A percentile compares a stretch with the other conserved stretches of the same genome.
Evolutionary conservation across 768 basidiomycete species (phyloP).

Genomic region (Tylopilus felleus): DNA sequence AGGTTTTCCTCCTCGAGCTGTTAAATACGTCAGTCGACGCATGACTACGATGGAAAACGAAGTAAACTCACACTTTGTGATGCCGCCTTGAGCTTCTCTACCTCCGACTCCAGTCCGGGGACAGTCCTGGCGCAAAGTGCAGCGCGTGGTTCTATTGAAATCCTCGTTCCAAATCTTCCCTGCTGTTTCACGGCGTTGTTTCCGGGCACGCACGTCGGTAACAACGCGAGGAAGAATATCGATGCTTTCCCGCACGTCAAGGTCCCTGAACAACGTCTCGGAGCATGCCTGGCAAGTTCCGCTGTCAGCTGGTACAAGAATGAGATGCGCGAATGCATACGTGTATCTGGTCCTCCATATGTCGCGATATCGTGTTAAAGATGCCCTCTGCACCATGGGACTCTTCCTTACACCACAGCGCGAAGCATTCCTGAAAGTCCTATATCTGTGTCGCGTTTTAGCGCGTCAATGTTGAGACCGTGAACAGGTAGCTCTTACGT

Average conservation of each 20-base stretch:
- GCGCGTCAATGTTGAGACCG: background rate
- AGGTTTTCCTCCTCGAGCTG: conserved; percentile 61
- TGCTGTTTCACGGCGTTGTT: conserved; percentile 37
- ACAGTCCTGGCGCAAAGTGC: conserved; percentile 63
- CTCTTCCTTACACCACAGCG: conserved; percentile 64
- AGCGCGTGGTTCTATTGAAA: conserved; percentile 56
- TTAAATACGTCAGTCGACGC: background rate
- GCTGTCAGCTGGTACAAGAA: conserved; percentile 1
- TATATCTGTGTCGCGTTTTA: conserved; percentile 35
- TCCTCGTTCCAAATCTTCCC: conserved; percentile 64
- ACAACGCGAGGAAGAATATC: conserved; percentile 69
- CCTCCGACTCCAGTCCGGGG: conserved; percentile 49
- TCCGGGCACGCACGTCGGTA: conserved; percentile 58
- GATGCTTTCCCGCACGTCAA: conserved; percentile 64
- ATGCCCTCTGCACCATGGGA: conserved; percentile 57
- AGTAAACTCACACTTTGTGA: conserved; percentile 33
- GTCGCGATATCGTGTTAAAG: conserved; percentile 66
- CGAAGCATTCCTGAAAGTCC: conserved; percentile 62
- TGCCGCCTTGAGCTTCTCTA: conserved; percentile 36
- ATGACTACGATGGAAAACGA: background rate
- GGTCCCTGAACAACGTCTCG: conserved; percentile 64
- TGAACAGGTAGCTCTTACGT: conserved; percentile 35
- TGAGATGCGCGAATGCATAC: conserved; percentile 4
- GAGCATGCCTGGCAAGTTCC: conserved; percentile 51
- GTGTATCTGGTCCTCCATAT: conserved; percentile 65